Evolutionary conservation across 1,139 yeast species (phyloP), one percentile per base, ranked within the genome.

Genomic region (Blastobotrys petasosporus): DNA sequence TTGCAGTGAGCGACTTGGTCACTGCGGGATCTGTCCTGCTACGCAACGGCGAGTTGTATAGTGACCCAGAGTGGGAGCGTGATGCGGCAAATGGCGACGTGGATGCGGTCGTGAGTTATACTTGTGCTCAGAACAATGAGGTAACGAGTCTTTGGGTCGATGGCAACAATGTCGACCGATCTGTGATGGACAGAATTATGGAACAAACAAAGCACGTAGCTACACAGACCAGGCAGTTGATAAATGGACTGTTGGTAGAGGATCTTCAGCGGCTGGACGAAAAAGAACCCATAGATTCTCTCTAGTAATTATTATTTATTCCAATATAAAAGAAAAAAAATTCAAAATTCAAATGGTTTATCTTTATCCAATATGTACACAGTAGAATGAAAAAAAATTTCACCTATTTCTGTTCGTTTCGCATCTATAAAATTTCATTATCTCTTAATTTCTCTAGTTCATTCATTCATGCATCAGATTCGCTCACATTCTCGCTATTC

Each of bases 1-100:
- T 90, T 35, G 94, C 87, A 56, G 64, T 87, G 23, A 70, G 77
- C 48, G 95, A 88, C 61, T 68, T 90, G 45, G 88, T 88, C 1
- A 77, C 90, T 4, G 79, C 88, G 49, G 90, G 88, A 0, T 75
- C 77, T 46, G 76, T 70, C 9, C n/a, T 58, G 54, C 32, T 56
- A 3, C 36, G 44, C 9, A 44, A 12, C 4, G 36, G 37, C 13
- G 41, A 31, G 8, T 35, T 47, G 11, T 49, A 44, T 36, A 42
- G 41, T 17, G 56, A 53, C 33, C 55, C 55, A 2, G 55, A 51
- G 15, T 41, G 28, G 25, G 55, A 46, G 41, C 61, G 41, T 55
- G 49, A 33, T 20, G 39, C 37, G 2, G 52, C 28, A 52, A 50
- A 44, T 30, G 55, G 52, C 30, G 54, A 52, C 12, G 48, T 70